phyloP scores from a whole-genome alignment of 306 rosid species.

The Acacia melanoxylon region DNA sequence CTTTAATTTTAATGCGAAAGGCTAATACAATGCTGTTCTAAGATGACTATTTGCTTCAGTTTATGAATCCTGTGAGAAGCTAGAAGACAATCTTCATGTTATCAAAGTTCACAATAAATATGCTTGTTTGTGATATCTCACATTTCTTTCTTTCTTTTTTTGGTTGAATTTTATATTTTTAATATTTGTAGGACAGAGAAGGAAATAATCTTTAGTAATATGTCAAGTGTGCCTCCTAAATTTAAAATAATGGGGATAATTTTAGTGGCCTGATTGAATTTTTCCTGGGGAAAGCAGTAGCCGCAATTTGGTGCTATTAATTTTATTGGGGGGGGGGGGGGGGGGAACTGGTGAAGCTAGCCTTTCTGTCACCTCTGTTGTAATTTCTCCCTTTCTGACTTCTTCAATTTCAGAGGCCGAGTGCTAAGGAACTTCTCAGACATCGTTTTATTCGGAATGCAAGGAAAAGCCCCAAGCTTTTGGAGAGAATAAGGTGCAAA shows the following conservation, averaged over 20 bases:
- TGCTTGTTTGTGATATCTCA: not conserved
- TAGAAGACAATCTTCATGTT: not conserved
- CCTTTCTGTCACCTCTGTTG: constrained; percentile 16
- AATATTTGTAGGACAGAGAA: not conserved
- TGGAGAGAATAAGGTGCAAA: constrained; percentile 89
- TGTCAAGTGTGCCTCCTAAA: constrained; percentile 9
- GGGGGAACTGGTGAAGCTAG: constrained; percentile 27
- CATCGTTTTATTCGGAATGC: constrained; percentile 90
- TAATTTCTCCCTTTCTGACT: constrained; percentile 28
- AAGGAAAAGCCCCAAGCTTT: constrained; percentile 83
- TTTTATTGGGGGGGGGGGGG: not conserved
- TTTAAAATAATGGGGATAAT: constrained; percentile 1
- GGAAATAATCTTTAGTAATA: not conserved
- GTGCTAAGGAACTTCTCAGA: constrained; percentile 95
- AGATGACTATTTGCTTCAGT: not conserved
- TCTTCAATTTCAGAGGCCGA: constrained; percentile 71
- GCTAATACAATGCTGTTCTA: not conserved
- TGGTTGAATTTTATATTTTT: not conserved
- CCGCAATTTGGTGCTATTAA: constrained; percentile 7
- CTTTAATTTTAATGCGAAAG: not conserved
- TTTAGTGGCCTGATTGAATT: constrained; percentile 3
- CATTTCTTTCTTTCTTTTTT: not conserved
- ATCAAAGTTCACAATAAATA: constrained; percentile 9
- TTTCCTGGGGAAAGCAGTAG: constrained; percentile 14
- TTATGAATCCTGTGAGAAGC: constrained; percentile 11